Percentiles rank a stretch among this genome's conserved stretches.
phyloP scores from a whole-genome alignment of 305 asterid species.

The Salvia sclarea region DNA sequence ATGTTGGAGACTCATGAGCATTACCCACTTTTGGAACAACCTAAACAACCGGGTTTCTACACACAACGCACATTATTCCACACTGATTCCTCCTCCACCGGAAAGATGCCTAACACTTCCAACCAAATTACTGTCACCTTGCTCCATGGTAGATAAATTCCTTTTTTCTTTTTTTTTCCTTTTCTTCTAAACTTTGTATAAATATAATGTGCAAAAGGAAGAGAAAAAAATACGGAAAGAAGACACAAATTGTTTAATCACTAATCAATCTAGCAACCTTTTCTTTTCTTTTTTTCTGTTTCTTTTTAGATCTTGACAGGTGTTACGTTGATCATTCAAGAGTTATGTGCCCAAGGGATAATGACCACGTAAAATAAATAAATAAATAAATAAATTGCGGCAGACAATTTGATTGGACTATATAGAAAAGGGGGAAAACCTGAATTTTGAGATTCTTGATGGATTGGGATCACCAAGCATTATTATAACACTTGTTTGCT shows the following conservation, averaged over 20 bases:
- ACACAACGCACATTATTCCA: constrained; percentile 24
- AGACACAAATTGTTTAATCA: neutral
- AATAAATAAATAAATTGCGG: neutral
- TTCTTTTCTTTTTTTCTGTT: neutral
- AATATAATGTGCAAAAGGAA: neutral
- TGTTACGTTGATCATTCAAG: constrained; percentile 12
- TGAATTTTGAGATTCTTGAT: neutral
- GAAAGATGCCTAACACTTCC: constrained; percentile 23
- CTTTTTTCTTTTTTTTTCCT: too few species aligned
- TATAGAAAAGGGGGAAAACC: neutral
- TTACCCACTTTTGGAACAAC: constrained; percentile 30
- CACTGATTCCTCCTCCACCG: constrained; percentile 35
- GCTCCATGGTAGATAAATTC: constrained; percentile 37
- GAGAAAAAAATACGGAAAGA: neutral
- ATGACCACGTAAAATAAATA: neutral
- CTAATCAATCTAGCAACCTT: neutral
- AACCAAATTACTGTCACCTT: constrained; percentile 38
- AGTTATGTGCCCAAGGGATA: neutral
- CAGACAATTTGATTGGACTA: constrained; percentile 19
- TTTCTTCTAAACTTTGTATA: neutral
- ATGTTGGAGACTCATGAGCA: constrained; percentile 40
- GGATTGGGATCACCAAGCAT: constrained; percentile 19
- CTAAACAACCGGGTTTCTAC: constrained; percentile 48
- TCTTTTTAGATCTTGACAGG: constrained; percentile 10
- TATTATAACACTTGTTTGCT: constrained; percentile 18